Percentiles rank a stretch among this genome's conserved stretches.
phyloP scores from a whole-genome alignment of 345 rosid species.

The Alliaria petiolata region DNA sequence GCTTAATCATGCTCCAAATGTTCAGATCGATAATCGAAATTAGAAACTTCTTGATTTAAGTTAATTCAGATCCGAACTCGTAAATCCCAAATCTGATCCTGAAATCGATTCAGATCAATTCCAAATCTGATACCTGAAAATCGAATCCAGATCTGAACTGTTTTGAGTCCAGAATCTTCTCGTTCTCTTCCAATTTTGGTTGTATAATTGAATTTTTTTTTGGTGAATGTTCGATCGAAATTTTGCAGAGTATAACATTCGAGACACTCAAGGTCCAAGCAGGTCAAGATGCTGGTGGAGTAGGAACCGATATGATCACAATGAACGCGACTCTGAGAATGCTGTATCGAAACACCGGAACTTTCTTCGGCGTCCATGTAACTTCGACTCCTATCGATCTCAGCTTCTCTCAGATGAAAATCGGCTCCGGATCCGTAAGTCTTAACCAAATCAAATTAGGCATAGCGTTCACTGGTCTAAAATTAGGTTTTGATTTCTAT shows the following conservation, averaged over 20 bases:
- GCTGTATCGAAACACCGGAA: slow-evolving; percentile 79
- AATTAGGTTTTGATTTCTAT: neutral
- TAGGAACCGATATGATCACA: slow-evolving; percentile 85
- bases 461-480: neutral
- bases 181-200: neutral
- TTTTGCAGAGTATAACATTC: slow-evolving; percentile 67
- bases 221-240: neutral
- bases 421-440: slow-evolving; percentile 86
- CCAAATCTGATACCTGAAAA: neutral
- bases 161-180: neutral
- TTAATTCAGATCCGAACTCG: neutral
- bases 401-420: slow-evolving; percentile 49
- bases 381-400: slow-evolving; percentile 76
- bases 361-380: slow-evolving; percentile 93
- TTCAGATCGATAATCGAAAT: neutral
- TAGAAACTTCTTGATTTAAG: neutral
- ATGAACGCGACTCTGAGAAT: slow-evolving; percentile 74
- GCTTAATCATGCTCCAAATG: neutral
- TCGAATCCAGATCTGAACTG: neutral
- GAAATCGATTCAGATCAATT: neutral
- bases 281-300: slow-evolving; percentile 84
- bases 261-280: slow-evolving; percentile 85
- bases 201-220: neutral
- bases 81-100: neutral
- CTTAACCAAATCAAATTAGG: neutral